A percentile compares a stretch with the other conserved stretches of the same genome.
Conservation (phyloP, 345 rosid species). For the thale cress (Arabidopsis thaliana) region TAIR10.1 NC_003074.8:10069001-10069500, state of each 20-base stretch:
- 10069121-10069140: constrained; percentile 83
- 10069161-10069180: constrained; percentile 92
- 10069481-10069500: constrained; percentile 75
- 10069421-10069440: constrained; percentile 65
- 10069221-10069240: constrained; percentile 86
- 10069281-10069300: constrained; percentile 46
- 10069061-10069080: constrained; percentile 92
- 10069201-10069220: constrained; percentile 68
- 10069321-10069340: constrained; percentile 56
- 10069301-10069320: constrained; percentile 49
- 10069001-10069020: constrained; percentile 81
- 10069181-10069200: constrained; percentile 86
- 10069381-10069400: constrained; percentile 60
- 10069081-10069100: constrained; percentile 63
- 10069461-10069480: constrained; percentile 73
- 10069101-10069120: constrained; percentile 74
- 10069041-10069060: constrained; percentile 76
- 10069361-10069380: constrained; percentile 51
- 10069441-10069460: constrained; percentile 75
- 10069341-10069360: constrained; percentile 64
- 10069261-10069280: constrained; percentile 47
- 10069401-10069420: constrained; percentile 67
- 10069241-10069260: constrained; percentile 63
- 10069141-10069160: constrained; percentile 85
- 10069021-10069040: constrained; percentile 87